Evolutionary conservation across 805 yeast genomes (phyloP).

Genomic region (Starmerella bombicola): DNA sequence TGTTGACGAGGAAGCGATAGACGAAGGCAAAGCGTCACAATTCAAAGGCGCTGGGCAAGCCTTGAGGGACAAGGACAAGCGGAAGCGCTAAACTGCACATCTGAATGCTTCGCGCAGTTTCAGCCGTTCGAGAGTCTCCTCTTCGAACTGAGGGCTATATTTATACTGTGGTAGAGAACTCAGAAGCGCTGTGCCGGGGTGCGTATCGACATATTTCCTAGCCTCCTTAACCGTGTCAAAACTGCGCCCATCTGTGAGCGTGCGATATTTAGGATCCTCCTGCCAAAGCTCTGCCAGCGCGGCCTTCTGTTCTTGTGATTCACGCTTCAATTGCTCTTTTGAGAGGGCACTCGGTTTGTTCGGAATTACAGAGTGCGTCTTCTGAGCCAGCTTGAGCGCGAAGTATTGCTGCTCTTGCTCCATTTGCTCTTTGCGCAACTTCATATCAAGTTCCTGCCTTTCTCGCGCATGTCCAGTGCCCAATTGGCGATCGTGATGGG

Average conservation of each 20-base stretch:
- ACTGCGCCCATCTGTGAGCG: conserved; percentile 1
- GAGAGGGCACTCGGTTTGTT: not conserved
- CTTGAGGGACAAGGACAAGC: conserved; percentile 1
- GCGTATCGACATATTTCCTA: conserved; percentile 11
- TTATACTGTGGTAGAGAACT: not conserved
- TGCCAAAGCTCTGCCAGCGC: not conserved
- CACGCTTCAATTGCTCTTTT: not conserved
- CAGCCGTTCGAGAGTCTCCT: conserved; percentile 3
- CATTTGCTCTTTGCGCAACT: not conserved
- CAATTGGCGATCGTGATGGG: conserved; percentile 19
- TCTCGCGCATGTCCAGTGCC: not conserved
- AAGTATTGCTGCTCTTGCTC: not conserved
- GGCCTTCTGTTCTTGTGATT: not conserved
- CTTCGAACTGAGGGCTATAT: conserved; percentile 7
- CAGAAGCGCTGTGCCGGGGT: conserved; percentile 4
- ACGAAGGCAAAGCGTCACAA: conserved; percentile 18
- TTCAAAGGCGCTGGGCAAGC: conserved; percentile 6
- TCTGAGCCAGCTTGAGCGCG: not conserved
- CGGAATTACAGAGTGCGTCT: not conserved
- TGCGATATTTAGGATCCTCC: not conserved
- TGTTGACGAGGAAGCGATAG: conserved; percentile 30
- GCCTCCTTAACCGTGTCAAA: conserved; percentile 14
- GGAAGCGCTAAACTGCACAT: conserved; percentile 1
- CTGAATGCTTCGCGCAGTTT: not conserved
- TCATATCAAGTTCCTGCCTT: not conserved